phyloP scores from a whole-genome alignment of 495 filamentous ascomycete genomes.

The Cercophora samala region DNA sequence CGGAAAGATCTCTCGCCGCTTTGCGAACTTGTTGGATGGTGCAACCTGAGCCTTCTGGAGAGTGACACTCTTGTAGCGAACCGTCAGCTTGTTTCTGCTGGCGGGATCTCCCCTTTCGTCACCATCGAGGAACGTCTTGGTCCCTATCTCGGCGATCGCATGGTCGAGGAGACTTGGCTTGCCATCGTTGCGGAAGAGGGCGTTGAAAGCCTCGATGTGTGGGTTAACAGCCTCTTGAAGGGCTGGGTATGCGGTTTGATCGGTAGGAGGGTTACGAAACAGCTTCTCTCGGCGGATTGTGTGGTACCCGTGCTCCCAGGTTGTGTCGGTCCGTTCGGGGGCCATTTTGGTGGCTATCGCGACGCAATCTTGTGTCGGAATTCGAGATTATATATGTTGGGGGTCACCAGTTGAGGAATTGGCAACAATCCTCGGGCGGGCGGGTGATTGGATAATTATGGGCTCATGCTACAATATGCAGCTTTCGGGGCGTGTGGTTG shows the following conservation, averaged over 20 bases:
- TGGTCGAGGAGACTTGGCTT: constrained; percentile 67
- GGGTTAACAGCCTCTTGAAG: constrained; percentile 79
- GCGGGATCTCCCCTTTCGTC: constrained; percentile 52
- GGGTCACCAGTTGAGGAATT: neutral
- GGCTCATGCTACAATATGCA: constrained; percentile 8
- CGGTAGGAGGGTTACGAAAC: constrained; percentile 81
- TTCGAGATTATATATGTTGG: neutral
- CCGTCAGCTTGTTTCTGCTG: constrained; percentile 65
- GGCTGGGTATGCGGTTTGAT: constrained; percentile 82
- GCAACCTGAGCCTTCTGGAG: constrained; percentile 74
- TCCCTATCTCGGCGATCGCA: constrained; percentile 82
- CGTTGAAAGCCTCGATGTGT: constrained; percentile 94
- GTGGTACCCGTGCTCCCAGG: constrained; percentile 81
- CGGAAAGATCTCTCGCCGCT: constrained; percentile 80
- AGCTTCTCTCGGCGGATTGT: constrained; percentile 77
- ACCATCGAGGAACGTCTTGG: constrained; percentile 81
- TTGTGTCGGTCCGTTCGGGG: constrained; percentile 50
- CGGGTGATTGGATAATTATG: neutral
- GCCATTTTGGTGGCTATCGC: constrained; percentile 51
- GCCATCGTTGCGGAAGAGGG: constrained; percentile 65
- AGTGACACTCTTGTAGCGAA: constrained; percentile 72
- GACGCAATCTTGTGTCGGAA: constrained; percentile 7
- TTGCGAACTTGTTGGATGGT: constrained; percentile 71
- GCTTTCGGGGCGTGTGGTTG: neutral
- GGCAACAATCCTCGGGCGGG: constrained; percentile 8